Conservation (phyloP, 1,284 basidiomycete species). For the Papiliotrema nemorosa region DNA sequence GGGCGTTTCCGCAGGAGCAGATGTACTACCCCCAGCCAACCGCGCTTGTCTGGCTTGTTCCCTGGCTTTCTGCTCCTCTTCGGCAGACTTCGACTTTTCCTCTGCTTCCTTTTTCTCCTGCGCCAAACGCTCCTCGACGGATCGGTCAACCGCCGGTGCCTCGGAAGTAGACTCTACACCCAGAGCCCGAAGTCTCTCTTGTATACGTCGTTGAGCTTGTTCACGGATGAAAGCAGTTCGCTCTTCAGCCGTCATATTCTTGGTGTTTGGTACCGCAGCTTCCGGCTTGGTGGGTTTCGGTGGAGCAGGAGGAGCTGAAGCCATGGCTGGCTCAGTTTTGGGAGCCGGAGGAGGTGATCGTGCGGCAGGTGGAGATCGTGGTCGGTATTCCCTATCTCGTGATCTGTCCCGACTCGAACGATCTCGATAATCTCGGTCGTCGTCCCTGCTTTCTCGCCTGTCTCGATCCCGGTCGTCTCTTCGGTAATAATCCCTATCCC, state of each 20-base stretch:
- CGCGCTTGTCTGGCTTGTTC: conserved; percentile 66
- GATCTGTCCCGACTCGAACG: conserved; percentile 41
- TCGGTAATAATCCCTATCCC: conserved; percentile 49
- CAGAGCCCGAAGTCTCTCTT: conserved; percentile 81
- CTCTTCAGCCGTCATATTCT: conserved; percentile 82
- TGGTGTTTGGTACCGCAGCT: conserved; percentile 57
- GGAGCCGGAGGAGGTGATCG: conserved; percentile 30
- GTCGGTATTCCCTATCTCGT: conserved; percentile 27
- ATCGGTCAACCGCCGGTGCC: conserved; percentile 59
- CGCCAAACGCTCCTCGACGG: conserved; percentile 74
- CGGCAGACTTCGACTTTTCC: conserved; percentile 68
- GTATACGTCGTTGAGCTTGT: conserved; percentile 78
- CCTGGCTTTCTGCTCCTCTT: conserved; percentile 71
- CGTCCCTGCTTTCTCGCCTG: too few relatives aligned
- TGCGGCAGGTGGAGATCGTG: conserved; percentile 25
- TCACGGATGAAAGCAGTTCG: conserved; percentile 73
- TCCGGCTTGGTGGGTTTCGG: conserved; percentile 53
- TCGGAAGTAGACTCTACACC: conserved; percentile 62
- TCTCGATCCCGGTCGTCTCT: conserved; percentile 49
- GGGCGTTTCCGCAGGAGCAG: conserved; percentile 37
- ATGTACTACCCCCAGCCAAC: conserved; percentile 49
- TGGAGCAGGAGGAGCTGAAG: conserved; percentile 41
- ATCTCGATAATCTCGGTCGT: conserved; percentile 12
- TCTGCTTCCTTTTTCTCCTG: conserved; percentile 82
- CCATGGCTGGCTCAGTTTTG: conserved; percentile 24